Base-by-base conservation (phyloP, 2,329 filamentous ascomycete genomes). In the Orbilia brochopaga region DNA sequence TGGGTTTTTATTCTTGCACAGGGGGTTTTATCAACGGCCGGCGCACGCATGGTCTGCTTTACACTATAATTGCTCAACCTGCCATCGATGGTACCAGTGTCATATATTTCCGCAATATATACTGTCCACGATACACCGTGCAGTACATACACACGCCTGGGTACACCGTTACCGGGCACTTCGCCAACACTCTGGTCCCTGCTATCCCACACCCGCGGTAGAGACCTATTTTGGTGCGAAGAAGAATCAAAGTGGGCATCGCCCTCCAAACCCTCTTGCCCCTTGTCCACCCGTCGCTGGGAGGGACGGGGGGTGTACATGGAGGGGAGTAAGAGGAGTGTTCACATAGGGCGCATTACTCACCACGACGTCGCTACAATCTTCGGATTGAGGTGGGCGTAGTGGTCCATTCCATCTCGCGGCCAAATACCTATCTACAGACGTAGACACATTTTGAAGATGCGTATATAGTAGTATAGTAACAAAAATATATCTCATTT, bases 161-260 rank as follows among this genome's bases (percentile, higher is more conserved):
- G 57, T 21, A 62, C 23, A 63, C 74, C 17, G 50, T 23, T 11
- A 53, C 27, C 23, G 13, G 17, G 78, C 78, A 85, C 87, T 90
- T 88, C 84, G 85, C 87, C 67, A 90, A 90, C 89, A 92, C 89
- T 91, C 89, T 88, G 89, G 90, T 84, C 86, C 85, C 83, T 85
- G 86, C 86, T 73, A 73, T 84, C 81, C 80, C 81, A 81, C 80
- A 83, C 76, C 86, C 81, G 83, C 91, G 88, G 87, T 87, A 82
- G 84, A 83, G 87, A 86, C 89, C 88, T 89, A 90, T 91, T 91
- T 91, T 91, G 86, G 86, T 86, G 85, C 84, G 84, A 91, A 89
- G 88, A 84, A 92, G 86, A 92, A 83, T 75, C 81, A 87, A 76
- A 73, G 56, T 75, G 74, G 81, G 10, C 56, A 72, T 52, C 19